Percentiles rank a stretch among this genome's conserved stretches.
Evolutionary conservation across 192 early-diverging fungal genomes (phyloP).

Genomic region (Coemansia sp.): DNA sequence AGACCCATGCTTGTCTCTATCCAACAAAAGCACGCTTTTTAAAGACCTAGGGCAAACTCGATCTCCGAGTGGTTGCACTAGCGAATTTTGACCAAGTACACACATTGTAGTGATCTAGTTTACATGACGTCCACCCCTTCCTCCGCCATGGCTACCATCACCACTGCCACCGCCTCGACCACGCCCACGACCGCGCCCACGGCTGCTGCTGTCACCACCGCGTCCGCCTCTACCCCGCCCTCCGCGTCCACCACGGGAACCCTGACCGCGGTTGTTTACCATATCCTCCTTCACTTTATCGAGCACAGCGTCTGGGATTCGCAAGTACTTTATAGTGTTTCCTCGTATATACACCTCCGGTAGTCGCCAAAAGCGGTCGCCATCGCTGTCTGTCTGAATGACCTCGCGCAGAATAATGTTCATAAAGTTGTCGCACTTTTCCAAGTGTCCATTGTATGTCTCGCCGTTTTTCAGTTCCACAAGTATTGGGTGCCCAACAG

Average conservation of each 20-base stretch:
- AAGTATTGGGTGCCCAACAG: slow-evolving; percentile 83
- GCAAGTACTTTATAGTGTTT: slow-evolving; percentile 81
- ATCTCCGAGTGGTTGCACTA: not conserved
- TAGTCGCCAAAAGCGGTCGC: slow-evolving; percentile 90
- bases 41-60: not conserved
- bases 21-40: not conserved
- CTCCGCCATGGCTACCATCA: slow-evolving; percentile 5
- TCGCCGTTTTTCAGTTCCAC: slow-evolving; percentile 98
- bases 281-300: slow-evolving; percentile 90
- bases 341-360: slow-evolving; percentile 93
- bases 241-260: slow-evolving; percentile 50
- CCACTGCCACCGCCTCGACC: slow-evolving; percentile 32
- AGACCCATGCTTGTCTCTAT: not conserved
- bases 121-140: not conserved
- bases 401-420: slow-evolving; percentile 94
- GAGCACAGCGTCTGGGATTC: slow-evolving; percentile 87
- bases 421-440: slow-evolving; percentile 97
- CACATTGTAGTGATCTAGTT: not conserved
- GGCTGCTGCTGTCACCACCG: slow-evolving; percentile 54
- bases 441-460: slow-evolving; percentile 97
- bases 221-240: slow-evolving; percentile 53
- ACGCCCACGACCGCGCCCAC: slow-evolving; percentile 52
- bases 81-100: not conserved
- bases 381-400: slow-evolving; percentile 89
- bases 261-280: slow-evolving; percentile 55